A percentile compares a stretch with the other conserved stretches of the same genome.
phyloP scores from a whole-genome alignment of 208 protist genomes.

The Leishmania lainsoni region DNA sequence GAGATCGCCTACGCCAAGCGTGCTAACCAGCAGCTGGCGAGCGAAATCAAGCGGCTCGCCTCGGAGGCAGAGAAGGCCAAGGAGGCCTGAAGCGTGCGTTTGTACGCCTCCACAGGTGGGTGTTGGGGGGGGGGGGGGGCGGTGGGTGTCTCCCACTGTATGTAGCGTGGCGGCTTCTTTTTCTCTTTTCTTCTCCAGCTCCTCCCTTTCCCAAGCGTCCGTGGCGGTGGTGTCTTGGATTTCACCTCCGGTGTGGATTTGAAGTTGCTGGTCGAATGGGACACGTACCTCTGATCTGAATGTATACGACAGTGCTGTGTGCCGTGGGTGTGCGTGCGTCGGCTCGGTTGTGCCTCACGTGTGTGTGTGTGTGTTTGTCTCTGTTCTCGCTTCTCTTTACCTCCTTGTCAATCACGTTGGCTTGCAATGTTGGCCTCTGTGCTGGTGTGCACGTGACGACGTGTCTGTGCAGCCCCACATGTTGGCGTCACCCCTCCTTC shows the following conservation, averaged over 20 bases:
- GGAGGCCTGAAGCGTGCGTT: slow-evolving; percentile 8
- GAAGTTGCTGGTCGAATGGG: no score
- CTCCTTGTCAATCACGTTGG: background rate
- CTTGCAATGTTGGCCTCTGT: background rate
- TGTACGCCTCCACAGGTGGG: background rate
- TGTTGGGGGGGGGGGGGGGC: background rate
- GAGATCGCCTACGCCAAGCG: slow-evolving; percentile 90
- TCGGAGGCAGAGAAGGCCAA: slow-evolving; percentile 56
- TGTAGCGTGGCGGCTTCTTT: background rate
- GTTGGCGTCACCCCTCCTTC: background rate
- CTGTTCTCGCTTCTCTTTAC: background rate
- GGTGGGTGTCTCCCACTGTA: background rate
- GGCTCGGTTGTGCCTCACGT: background rate
- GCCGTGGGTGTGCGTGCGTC: background rate
- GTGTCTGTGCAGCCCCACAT: background rate
- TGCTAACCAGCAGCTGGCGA: slow-evolving; percentile 85
- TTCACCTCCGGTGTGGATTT: background rate
- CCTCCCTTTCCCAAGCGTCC: background rate
- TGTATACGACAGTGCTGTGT: background rate
- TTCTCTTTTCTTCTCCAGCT: background rate
- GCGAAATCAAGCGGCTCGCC: slow-evolving; percentile 86
- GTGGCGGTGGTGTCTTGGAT: background rate
- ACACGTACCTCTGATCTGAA: background rate
- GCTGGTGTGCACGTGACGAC: background rate
- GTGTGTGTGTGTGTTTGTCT: slow-evolving; percentile 3